phyloP scores from a whole-genome alignment of 2,329 filamentous ascomycete species.

The Drechslerella dactyloides region DNA sequence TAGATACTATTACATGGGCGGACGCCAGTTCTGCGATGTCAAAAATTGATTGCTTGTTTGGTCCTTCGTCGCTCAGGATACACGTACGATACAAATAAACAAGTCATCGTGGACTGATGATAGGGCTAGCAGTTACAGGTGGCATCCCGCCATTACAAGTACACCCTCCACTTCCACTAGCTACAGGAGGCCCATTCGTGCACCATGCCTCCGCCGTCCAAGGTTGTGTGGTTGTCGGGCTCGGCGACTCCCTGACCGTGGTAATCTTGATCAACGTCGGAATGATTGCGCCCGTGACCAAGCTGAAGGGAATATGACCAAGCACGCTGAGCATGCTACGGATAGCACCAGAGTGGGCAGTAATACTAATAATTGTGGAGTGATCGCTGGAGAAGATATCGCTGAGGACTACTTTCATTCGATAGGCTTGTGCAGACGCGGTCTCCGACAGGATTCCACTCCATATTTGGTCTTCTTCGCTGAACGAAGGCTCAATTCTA shows the following conservation, averaged over 20 bases:
- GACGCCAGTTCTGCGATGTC: no score
- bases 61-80: no score
- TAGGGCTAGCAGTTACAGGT: slow-evolving; percentile 37
- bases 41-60: no score
- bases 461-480: slow-evolving; percentile 66
- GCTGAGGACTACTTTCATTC: slow-evolving; percentile 63
- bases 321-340: slow-evolving; percentile 64
- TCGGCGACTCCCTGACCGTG: slow-evolving; percentile 57
- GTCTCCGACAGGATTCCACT: slow-evolving; percentile 62
- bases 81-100: not conserved
- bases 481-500: slow-evolving; percentile 67
- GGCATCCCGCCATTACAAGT: slow-evolving; percentile 26
- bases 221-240: slow-evolving; percentile 55
- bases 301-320: slow-evolving; percentile 67
- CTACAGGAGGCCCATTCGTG: slow-evolving; percentile 38
- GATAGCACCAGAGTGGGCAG: slow-evolving; percentile 67
- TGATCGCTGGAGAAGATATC: slow-evolving; percentile 65
- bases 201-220: slow-evolving; percentile 55
- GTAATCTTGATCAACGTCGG: slow-evolving; percentile 70
- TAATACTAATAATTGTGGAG: slow-evolving; percentile 66
- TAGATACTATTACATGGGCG: no score
- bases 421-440: slow-evolving; percentile 62
- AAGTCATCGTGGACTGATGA: slow-evolving; percentile 35
- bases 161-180: slow-evolving; percentile 36
- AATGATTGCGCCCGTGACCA: slow-evolving; percentile 70